These are phyloP conservation scores for Rhizopogon salebrosus DNA, from an alignment of 768 basidiomycete species.

Conservation along the genomic window DNA sequence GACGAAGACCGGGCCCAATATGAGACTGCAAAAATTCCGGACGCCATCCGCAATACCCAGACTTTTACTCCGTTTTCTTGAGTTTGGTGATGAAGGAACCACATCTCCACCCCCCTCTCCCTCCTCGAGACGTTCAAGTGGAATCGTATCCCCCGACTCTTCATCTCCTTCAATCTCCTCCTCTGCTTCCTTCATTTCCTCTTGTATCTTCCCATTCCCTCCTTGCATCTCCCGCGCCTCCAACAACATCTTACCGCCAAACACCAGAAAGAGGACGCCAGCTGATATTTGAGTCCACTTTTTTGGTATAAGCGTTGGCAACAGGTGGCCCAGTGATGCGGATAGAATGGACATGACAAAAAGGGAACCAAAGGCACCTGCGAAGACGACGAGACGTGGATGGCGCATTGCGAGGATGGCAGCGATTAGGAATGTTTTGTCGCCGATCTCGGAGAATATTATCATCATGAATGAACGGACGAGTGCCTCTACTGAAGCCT, in stretches of 20 bases:
- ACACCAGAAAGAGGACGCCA: constrained; percentile 80
- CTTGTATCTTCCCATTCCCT: constrained; percentile 77
- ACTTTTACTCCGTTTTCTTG: not conserved
- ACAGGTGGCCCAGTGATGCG: constrained; percentile 87
- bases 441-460: constrained; percentile 89
- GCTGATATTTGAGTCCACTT: constrained; percentile 69
- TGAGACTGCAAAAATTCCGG: constrained; percentile 75
- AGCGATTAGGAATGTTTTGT: constrained; percentile 89
- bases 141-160: constrained; percentile 47
- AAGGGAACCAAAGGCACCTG: constrained; percentile 83
- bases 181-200: constrained; percentile 95
- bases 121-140: constrained; percentile 74
- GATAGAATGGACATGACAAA: constrained; percentile 92
- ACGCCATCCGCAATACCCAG: constrained; percentile 48
- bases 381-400: constrained; percentile 79
- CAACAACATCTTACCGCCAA: constrained; percentile 84
- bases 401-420: constrained; percentile 94
- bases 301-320: constrained; percentile 75
- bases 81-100: constrained; percentile 9
- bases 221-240: constrained; percentile 79
- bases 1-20: constrained; percentile 82
- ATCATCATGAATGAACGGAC: constrained; percentile 85
- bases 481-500: constrained; percentile 41
- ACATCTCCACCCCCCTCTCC: constrained; percentile 61
- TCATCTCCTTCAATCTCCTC: constrained; percentile 90